Evolutionary conservation across 345 rosid species (phyloP).

Genomic region (Raphanus raphanistrum): DNA sequence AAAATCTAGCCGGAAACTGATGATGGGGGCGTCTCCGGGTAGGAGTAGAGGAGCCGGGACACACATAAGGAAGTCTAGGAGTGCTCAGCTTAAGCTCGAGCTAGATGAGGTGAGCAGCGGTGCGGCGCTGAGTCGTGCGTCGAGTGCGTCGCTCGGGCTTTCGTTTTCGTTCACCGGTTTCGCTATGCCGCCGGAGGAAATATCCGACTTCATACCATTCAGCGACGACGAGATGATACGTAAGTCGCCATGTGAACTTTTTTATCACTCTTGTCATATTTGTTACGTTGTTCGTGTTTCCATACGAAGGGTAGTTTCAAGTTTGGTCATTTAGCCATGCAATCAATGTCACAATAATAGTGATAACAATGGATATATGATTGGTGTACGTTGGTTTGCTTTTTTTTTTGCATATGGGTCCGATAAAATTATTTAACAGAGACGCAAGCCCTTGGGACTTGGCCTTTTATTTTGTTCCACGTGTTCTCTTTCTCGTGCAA

Average conservation of each 20-base stretch:
- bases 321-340: conserved; percentile 1
- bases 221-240: conserved; percentile 94
- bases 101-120: conserved; percentile 80
- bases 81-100: conserved; percentile 75
- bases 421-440: conserved; percentile 20
- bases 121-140: conserved; percentile 89
- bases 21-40: conserved; percentile 64
- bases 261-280: neutral
- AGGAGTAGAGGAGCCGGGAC: conserved; percentile 49
- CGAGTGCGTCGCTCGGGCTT: conserved; percentile 89
- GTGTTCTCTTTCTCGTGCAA: conserved; percentile 38
- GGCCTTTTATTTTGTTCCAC: conserved; percentile 30
- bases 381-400: conserved; percentile 38
- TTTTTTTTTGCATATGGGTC: conserved; percentile 33
- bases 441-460: neutral
- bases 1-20: conserved; percentile 66
- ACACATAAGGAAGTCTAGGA: conserved; percentile 84
- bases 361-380: conserved; percentile 33
- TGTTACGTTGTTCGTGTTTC: neutral
- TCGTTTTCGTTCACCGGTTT: conserved; percentile 97
- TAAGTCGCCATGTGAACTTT: conserved; percentile 45
- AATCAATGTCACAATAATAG: conserved; percentile 16
- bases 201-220: conserved; percentile 72
- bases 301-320: conserved; percentile 23
- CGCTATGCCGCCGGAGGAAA: conserved; percentile 77